Conservation (phyloP, 2,329 filamentous ascomycete species). For the Fusarium ambrosium region DNA sequence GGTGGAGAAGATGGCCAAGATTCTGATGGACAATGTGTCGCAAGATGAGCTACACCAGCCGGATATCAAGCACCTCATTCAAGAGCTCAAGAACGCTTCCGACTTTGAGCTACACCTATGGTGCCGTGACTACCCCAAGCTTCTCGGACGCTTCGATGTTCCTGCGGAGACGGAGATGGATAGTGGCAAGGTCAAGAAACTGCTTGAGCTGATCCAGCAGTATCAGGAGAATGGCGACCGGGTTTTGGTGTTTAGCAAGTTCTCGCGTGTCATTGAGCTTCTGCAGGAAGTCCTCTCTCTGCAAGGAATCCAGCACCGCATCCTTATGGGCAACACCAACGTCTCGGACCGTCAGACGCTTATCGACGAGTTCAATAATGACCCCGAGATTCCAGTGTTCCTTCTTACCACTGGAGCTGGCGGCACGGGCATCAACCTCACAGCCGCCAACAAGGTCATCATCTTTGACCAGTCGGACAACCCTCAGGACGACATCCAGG, state of each 20-base stretch:
- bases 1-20: constrained; percentile 82
- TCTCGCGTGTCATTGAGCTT: constrained; percentile 91
- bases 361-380: constrained; percentile 86
- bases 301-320: constrained; percentile 80
- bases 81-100: constrained; percentile 70
- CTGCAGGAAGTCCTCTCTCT: constrained; percentile 84
- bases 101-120: constrained; percentile 76
- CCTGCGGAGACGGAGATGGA: constrained; percentile 67
- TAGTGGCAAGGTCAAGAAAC: constrained; percentile 86
- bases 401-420: constrained; percentile 93
- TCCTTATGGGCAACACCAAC: constrained; percentile 87
- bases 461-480: constrained; percentile 99
- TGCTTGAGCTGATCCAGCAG: constrained; percentile 78
- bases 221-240: constrained; percentile 88
- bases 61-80: constrained; percentile 65
- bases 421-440: constrained; percentile 96
- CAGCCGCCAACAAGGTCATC: constrained; percentile 95
- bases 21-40: constrained; percentile 78
- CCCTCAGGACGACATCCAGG: constrained; percentile 97
- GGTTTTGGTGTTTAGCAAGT: constrained; percentile 92
- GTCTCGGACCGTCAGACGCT: constrained; percentile 88
- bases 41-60: constrained; percentile 67
- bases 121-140: constrained; percentile 70
- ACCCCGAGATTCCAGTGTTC: constrained; percentile 87
- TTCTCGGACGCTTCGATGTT: constrained; percentile 68